Evolutionary conservation across 1,284 basidiomycete species (phyloP).

Genomic region (Paramarasmius palmivorus): DNA sequence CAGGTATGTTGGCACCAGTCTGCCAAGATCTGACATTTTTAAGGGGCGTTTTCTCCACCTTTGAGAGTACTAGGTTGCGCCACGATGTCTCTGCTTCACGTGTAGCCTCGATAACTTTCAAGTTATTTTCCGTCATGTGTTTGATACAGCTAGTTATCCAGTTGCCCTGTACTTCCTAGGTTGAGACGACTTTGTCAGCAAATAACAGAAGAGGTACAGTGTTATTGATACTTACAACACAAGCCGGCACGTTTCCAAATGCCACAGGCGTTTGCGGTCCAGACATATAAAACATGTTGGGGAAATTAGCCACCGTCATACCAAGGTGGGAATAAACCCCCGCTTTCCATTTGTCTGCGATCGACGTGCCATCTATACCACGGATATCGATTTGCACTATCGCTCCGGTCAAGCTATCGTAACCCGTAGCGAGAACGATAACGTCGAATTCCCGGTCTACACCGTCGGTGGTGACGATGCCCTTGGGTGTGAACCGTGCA

Average conservation of each 20-base stretch:
- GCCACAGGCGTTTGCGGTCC: conserved; percentile 26
- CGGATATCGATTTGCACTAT: conserved; percentile 25
- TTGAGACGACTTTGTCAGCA: no score
- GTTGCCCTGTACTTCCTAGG: conserved; percentile 24
- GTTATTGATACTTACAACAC: conserved; percentile 18
- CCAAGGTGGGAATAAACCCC: conserved; percentile 25
- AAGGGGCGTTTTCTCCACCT: conserved; percentile 2
- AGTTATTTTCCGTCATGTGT: conserved; percentile 16
- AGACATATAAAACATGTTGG: conserved; percentile 28
- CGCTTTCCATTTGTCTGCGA: conserved; percentile 24
- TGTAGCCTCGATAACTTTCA: conserved; percentile 21
- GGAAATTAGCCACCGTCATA: conserved; percentile 19
- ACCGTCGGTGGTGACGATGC: conserved; percentile 21
- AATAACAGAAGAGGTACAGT: not conserved
- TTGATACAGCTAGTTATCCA: conserved; percentile 24
- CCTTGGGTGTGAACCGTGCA: conserved; percentile 19
- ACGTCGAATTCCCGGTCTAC: conserved; percentile 24
- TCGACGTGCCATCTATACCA: conserved; percentile 18
- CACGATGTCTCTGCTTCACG: conserved; percentile 21
- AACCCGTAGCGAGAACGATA: conserved; percentile 26
- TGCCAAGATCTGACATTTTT: conserved; percentile 12
- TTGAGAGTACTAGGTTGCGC: conserved; percentile 14
- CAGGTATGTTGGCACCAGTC: conserved; percentile 9
- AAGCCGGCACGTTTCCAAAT: conserved; percentile 25
- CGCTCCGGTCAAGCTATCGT: conserved; percentile 25